Base-by-base conservation (phyloP, 179 eudicot genomes). In the Nepenthes alata region DNA sequence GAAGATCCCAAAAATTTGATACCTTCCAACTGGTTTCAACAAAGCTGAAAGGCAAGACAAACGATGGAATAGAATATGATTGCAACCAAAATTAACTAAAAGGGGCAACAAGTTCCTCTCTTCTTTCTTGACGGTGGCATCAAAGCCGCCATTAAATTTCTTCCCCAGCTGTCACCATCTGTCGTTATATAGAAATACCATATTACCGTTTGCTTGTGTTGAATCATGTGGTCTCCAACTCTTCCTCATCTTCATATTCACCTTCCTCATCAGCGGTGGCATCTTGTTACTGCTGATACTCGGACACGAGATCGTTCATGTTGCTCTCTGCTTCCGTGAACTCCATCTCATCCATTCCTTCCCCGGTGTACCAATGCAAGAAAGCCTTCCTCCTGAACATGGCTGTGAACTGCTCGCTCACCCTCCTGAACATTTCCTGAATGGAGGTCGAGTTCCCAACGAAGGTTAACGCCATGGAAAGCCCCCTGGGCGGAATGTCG, bases 261-360 rank as follows among this genome's bases (percentile, higher is more conserved):
- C 48, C 68, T 47, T 77, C 81, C 48, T 77, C 81, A n/a, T 78
- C 82, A 4, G 76, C 76, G 3, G 78, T 74, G 0, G 82, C 82
- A 56, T 78, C 82, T 56, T 78, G 82, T 58, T 78, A 78, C 67
- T 78, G 82, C 67, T 78, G 82, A 53, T 78, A 78, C 61, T 78
- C 82, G 0, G 82, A 67, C 16, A 78, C 82, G 37, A 78, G 63
- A 61, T 77, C 81, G 16, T 77, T 77, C 81, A 77, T 77, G 39
- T 77, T 77, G 47, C 81, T 77, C 72, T 77, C 81, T 0, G 81
- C 81, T 58, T 77, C 81, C 0, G 81, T 77, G 35, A 77, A 77
- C 65, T 78, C 82, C 82, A 78, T 78, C 79, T 78, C 82, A 16
- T 78, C 82, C 82, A 78, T 78, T 1, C 82, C 82, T 53, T 78